Base-by-base conservation (phyloP, 2,329 filamentous ascomycete genomes). In the Talaromyces sp. region DNA sequence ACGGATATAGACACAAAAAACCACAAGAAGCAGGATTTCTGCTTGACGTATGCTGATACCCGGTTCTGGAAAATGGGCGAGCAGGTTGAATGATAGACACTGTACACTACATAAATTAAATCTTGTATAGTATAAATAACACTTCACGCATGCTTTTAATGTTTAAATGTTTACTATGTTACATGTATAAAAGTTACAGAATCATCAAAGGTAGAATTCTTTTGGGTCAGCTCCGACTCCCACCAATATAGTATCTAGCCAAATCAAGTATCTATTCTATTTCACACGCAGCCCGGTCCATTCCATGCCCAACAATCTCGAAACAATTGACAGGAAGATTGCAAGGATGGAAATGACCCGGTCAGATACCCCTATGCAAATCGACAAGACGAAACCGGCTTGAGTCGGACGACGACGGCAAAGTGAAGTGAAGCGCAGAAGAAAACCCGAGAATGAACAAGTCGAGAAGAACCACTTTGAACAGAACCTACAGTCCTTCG, bases 31-130 rank as follows among this genome's bases (percentile, higher is more conserved):
- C 18, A 61, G 9, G 18, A 44, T n/a, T 61, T 79, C 36, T 78
- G 76, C 64, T 65, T 79, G 65, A 73, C 76, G 4, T 79, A 79
- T 68, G 76, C 75, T 9, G 74, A 79, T 64, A 78, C 76, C 18
- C 68, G 70, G 23, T 79, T 79, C 60, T 78, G 76, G 76, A 72
- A 72, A 60, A 77, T 78, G 71, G 76, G 76, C 0, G 65, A 68
- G 52, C 66, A 73, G 54, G 68, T 75, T 58, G 72, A 56, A 66
- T 36, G 27, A 60, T 8, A 16, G 5, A 27, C 3, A 56, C 2
- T 53, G 30, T 53, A 31, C 28, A 42, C 54, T 59, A 51, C 36
- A 62, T 42, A 23, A 54, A 18, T 59, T 52, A 34, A 42, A 42
- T 61, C 18, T 34, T 30, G 18, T 28, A 56, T 30, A 50, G 8